Evolutionary conservation across 2,329 filamentous ascomycete genomes (phyloP), one percentile per base, ranked within the genome.

Genomic region (Gaeumannomyces tritici): DNA sequence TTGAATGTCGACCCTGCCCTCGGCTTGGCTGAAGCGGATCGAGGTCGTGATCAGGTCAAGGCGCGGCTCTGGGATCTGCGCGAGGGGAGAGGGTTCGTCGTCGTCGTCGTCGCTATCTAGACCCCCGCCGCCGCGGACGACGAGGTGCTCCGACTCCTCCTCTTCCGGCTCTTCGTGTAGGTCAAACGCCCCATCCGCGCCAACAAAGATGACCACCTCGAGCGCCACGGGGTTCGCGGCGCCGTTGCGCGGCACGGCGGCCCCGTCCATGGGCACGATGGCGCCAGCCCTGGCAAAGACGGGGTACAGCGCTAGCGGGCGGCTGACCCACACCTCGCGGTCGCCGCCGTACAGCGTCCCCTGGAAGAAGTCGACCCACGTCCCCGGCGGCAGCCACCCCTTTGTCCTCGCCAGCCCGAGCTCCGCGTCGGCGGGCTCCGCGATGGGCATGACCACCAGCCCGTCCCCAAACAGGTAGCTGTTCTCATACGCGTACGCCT

Each of bases 381-480:
- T 76, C 4, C 76, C 73, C 0, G 77, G 77, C 4, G 85, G 85
- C 0, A 88, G 70, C 85, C 85, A 88, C 0, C 77, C 79, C 29
- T 79, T 77, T 0, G 79, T 78, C 9, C 73, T 73, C 2, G 76
- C 82, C 29, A 81, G 73, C 18, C 79, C 77, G 0, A 81, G 81
- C 27, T 69, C 72, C 2, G 63, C 65, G 66, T 82, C 77, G 28
- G 79, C 74, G 0, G 83, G 83, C 7, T 74, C 73, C 0, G 82
- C 82, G 57, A 88, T 80, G 0, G 85, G 85, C 0, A 77, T 77
- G 0, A 86, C 81, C 4, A 88, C 71, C 18, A 88, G 70, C 29
- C 81, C 74, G 0, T 78, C 76, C 2, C 85, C 85, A 65, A 87
- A 87, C 66, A 77, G 78, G 69, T 81, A 88, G 68, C 87, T 77